Evolutionary conservation across 129 eudicot species (phyloP), one percentile per base, ranked within the genome.

Genomic region (Centaurea solstitialis): DNA sequence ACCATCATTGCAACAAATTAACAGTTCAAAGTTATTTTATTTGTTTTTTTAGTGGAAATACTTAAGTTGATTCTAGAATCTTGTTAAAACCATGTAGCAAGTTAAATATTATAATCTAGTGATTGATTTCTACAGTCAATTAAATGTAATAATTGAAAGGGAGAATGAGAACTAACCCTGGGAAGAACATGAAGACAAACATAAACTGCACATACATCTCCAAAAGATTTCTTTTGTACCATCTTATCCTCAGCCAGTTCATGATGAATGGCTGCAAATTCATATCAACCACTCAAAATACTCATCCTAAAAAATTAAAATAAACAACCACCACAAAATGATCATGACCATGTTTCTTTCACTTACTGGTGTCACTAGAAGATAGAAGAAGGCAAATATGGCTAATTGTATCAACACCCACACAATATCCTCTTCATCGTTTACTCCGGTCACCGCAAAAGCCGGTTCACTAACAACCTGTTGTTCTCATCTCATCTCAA

Each of bases 161-260:
- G 45, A 68, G 17, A 70, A 79, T 38, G 4, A 26, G 39, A 21
- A 86, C 93, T 88, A 78, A 94, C 98, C 98, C 98, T 0, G 98
- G 98, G 80, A 88, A 94, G 97, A 94, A 94, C 81, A 94, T 22
- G 96, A 94, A 94, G 71, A 90, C 96, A 79, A 90, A 88, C 96
- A 90, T 94, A 87, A 94, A 94, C 79, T 92, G 97, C 77, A 94
- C 26, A 77, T 91, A 94, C 97, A 92, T 94, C 80, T 94, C 98
- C 85, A 88, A 73, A n/a, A 94, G 87, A 74, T 89, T 85, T 80
- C 97, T 90, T 86, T 85, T 90, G 87, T 84, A 92, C 98, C 98
- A 93, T 84, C 98, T 89, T 65, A 70, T 80, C 79, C 98, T 87
- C 37, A 94, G 85, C 98, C 98, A 94, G 76, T 94, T 94, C 98